These are phyloP conservation scores for Thoreauomyces humboldtii DNA, from an alignment of 192 early-diverging fungal genomes.

Conservation along the genomic window DNA sequence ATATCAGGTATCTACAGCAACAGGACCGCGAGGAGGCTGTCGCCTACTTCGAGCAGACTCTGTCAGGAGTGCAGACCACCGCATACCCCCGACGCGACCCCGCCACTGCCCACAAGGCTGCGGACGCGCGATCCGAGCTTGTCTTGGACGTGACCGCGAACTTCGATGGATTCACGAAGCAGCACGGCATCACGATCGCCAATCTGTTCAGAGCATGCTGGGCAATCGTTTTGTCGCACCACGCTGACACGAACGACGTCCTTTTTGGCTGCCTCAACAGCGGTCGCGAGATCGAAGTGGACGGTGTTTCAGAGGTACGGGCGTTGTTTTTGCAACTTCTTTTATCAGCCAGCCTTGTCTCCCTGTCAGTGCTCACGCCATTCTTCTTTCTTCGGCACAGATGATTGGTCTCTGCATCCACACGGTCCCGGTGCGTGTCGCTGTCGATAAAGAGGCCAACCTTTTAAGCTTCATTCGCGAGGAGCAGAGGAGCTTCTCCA, in stretches of 20 bases:
- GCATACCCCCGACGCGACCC: too few species aligned
- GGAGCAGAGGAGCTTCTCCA: neutral
- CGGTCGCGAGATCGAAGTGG: constrained; percentile 11
- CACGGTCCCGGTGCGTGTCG: constrained; percentile 3
- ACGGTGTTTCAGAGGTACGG: too few species aligned
- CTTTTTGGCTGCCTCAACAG: constrained; percentile 25
- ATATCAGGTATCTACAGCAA: constrained; percentile 3
- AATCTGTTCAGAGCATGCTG: constrained; percentile 25
- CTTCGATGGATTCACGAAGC: neutral
- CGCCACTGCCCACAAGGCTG: neutral
- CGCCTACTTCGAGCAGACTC: too few species aligned
- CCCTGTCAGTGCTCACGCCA: too few species aligned
- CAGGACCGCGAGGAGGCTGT: too few species aligned
- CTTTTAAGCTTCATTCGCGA: neutral
- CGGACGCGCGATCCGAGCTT: too few species aligned
- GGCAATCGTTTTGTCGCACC: constrained; percentile 24
- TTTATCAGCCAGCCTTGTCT: too few species aligned
- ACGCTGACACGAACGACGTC: constrained; percentile 22
- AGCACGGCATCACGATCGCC: constrained; percentile 12
- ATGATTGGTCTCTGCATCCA: constrained; percentile 19
- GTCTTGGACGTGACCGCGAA: too few species aligned
- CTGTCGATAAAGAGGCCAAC: neutral
- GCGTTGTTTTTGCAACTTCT: too few species aligned
- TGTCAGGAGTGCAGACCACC: too few species aligned
- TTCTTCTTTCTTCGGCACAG: too few species aligned